phyloP scores from a whole-genome alignment of 768 basidiomycete genomes.

The Gloeopeniophorella convolvens region DNA sequence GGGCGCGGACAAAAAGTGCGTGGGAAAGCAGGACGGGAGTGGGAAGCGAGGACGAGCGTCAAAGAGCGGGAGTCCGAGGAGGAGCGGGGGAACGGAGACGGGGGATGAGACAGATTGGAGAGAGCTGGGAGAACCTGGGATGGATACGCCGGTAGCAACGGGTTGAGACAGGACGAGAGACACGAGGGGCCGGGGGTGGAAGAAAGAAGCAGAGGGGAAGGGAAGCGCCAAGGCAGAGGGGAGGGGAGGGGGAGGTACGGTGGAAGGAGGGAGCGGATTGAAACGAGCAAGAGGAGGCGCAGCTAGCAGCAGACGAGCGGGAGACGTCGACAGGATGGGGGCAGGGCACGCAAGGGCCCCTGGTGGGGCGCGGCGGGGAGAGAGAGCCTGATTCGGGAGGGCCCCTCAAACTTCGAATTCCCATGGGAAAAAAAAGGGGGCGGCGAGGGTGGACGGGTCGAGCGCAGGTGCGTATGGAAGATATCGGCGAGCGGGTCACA shows the following conservation, averaged over 20 bases:
- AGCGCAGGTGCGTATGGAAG: constrained; percentile 11
- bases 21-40: not conserved
- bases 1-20: not conserved
- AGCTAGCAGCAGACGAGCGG: too few relatives aligned
- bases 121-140: too few relatives aligned
- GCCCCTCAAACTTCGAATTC: constrained; percentile 21
- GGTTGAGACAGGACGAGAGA: too few relatives aligned
- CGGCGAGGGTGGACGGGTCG: constrained; percentile 14
- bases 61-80: not conserved
- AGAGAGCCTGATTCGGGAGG: constrained; percentile 7
- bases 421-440: constrained; percentile 22
- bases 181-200: not conserved
- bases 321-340: too few relatives aligned
- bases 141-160: too few relatives aligned
- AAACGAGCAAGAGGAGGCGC: not conserved
- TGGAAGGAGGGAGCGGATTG: not conserved
- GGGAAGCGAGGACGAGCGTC: not conserved
- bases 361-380: constrained; percentile 9
- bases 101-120: too few relatives aligned
- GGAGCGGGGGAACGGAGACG: not conserved
- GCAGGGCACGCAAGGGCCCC: constrained; percentile 4
- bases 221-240: not conserved
- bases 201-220: not conserved
- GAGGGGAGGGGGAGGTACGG: too few relatives aligned
- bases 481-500: constrained; percentile 7